Percentiles rank a stretch among this genome's conserved stretches.
These are phyloP conservation scores for Furcasterigmium furcatum DNA, from an alignment of 2,329 filamentous ascomycete species.

Conservation along the genomic window DNA sequence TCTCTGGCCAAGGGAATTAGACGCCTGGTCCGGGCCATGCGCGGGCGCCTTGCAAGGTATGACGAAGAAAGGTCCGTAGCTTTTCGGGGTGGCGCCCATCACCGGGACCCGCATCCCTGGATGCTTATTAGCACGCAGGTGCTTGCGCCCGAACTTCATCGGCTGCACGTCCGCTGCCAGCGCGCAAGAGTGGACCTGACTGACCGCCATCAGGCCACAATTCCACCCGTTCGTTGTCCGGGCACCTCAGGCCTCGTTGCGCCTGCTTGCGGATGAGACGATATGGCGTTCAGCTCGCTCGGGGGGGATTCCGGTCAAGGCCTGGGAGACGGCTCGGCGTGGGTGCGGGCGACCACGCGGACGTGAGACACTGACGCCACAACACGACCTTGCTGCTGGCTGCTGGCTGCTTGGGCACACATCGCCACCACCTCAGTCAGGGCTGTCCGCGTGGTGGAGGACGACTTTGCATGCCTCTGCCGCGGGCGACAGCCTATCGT, in stretches of 20 bases:
- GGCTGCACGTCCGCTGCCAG: neutral
- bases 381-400: neutral
- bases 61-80: neutral
- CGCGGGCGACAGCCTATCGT: too few species aligned
- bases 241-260: neutral
- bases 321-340: neutral
- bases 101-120: neutral
- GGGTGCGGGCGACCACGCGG: neutral
- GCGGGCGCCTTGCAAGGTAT: too few species aligned
- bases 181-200: too few species aligned
- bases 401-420: too few species aligned
- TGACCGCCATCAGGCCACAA: neutral
- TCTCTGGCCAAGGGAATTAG: too few species aligned
- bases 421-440: too few species aligned
- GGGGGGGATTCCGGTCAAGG: too few species aligned
- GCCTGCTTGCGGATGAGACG: neutral
- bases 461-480: too few species aligned
- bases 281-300: too few species aligned
- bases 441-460: too few species aligned
- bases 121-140: neutral
- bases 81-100: neutral
- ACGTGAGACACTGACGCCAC: neutral
- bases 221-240: neutral
- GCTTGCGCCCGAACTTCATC: neutral
- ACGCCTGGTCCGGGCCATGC: too few species aligned